Conservation (phyloP, 257 asterid species). For the Solanum pinnatisectum region DNA sequence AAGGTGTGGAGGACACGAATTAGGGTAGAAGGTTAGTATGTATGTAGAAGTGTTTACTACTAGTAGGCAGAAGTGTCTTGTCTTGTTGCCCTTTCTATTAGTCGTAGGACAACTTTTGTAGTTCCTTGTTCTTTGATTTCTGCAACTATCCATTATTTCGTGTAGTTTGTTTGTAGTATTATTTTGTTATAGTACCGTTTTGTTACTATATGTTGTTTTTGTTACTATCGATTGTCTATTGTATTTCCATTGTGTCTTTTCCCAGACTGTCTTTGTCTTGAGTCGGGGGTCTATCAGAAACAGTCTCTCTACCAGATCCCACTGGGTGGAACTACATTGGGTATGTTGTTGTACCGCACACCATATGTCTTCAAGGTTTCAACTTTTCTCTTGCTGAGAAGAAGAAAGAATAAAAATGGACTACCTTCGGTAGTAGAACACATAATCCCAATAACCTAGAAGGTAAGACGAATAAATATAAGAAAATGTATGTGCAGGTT, state of each 20-base stretch:
- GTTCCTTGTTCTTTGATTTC: neutral
- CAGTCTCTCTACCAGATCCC: neutral
- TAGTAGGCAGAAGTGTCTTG: neutral
- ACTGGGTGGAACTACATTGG: neutral
- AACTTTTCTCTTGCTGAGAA: neutral
- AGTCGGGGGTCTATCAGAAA: neutral
- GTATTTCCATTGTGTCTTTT: neutral
- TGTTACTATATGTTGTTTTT: neutral
- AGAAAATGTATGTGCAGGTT: neutral
- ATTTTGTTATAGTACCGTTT: neutral
- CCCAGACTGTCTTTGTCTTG: neutral
- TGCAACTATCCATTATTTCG: too few species aligned
- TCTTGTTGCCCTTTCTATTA: neutral
- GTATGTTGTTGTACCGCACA: neutral
- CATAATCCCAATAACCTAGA: neutral
- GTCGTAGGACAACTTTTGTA: neutral
- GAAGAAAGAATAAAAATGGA: neutral
- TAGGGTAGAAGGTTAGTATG: neutral
- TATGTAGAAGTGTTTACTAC: neutral
- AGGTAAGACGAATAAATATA: neutral
- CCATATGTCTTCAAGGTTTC: neutral
- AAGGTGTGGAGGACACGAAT: neutral
- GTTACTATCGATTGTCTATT: neutral
- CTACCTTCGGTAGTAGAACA: neutral
- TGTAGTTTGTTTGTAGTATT: neutral